Percentiles rank a stretch among this genome's conserved stretches.
Conservation (phyloP, 768 basidiomycete genomes). For the Hypholoma sublateritium region DNA sequence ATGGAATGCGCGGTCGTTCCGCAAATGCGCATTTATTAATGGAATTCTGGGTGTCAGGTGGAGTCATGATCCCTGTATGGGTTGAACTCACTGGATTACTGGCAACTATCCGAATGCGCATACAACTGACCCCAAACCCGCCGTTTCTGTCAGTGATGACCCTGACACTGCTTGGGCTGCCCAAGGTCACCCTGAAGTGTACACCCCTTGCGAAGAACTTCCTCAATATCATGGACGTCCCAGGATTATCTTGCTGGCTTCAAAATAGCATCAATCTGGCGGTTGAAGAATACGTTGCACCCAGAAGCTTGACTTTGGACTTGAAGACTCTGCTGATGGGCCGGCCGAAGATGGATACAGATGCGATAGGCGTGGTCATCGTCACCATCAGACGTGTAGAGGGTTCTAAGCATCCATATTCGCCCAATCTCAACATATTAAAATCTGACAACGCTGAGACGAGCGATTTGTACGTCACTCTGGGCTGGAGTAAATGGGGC, state of each 20-base stretch:
- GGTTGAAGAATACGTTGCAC: constrained; percentile 63
- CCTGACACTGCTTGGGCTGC: constrained; percentile 70
- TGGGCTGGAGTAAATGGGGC: constrained; percentile 63
- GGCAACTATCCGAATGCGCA: constrained; percentile 59
- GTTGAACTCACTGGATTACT: constrained; percentile 69
- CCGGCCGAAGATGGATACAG: constrained; percentile 61
- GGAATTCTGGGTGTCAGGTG: constrained; percentile 59
- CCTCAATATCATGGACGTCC: constrained; percentile 80
- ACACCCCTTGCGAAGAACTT: constrained; percentile 61
- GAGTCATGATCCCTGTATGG: constrained; percentile 60
- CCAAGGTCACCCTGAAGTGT: constrained; percentile 61
- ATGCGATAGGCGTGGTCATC: constrained; percentile 63
- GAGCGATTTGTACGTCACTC: constrained; percentile 59
- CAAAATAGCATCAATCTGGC: constrained; percentile 66
- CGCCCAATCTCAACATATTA: constrained; percentile 26
- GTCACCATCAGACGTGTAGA: constrained; percentile 64
- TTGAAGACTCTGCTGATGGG: constrained; percentile 63
- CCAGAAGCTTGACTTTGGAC: constrained; percentile 69
- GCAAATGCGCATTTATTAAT: constrained; percentile 66
- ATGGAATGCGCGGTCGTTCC: constrained; percentile 38
- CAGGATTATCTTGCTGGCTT: constrained; percentile 67
- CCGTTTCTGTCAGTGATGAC: constrained; percentile 54
- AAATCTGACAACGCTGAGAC: constrained; percentile 27
- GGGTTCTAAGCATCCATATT: constrained; percentile 44
- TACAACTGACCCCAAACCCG: constrained; percentile 74